phyloP scores from a whole-genome alignment of 768 basidiomycete species.

The Serendipita sp. region DNA sequence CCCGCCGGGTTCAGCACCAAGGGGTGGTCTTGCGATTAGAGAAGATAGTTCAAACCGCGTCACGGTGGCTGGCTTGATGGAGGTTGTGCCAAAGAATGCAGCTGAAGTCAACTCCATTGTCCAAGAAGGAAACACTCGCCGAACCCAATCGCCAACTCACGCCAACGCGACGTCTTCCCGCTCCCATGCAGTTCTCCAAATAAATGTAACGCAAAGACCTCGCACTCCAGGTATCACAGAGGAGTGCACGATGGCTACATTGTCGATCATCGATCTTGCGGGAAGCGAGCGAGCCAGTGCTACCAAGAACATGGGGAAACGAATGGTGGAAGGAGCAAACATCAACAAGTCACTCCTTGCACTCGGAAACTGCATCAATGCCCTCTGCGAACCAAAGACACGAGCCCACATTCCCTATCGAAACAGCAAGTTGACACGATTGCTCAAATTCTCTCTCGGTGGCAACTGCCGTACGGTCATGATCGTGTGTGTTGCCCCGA shows the following conservation, averaged over 20 bases:
- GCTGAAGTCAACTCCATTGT: slow-evolving; percentile 94
- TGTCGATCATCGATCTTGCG: slow-evolving; percentile 95
- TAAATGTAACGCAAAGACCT: slow-evolving; percentile 78
- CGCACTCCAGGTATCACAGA: slow-evolving; percentile 74
- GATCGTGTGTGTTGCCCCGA: slow-evolving; percentile 95
- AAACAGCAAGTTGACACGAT: slow-evolving; percentile 93
- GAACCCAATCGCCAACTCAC: slow-evolving; percentile 88
- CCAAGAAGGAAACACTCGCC: slow-evolving; percentile 65
- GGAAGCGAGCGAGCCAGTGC: slow-evolving; percentile 95
- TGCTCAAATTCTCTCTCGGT: slow-evolving; percentile 93
- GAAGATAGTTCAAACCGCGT: slow-evolving; percentile 73
- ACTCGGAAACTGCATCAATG: slow-evolving; percentile 95
- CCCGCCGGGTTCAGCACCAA: slow-evolving; percentile 48
- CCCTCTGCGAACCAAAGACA: slow-evolving; percentile 77
- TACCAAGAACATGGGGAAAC: slow-evolving; percentile 91
- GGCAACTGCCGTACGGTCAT: slow-evolving; percentile 99
- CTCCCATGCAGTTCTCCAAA: slow-evolving; percentile 93
- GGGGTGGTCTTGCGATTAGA: slow-evolving; percentile 81
- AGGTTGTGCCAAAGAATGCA: slow-evolving; percentile 63
- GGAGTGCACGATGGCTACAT: slow-evolving; percentile 67
- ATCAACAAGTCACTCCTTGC: slow-evolving; percentile 98
- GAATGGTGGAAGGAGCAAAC: slow-evolving; percentile 97
- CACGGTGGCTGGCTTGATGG: slow-evolving; percentile 71
- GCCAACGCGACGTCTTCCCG: slow-evolving; percentile 94
- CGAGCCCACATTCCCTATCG: slow-evolving; percentile 83